Evolutionary conservation across 805 yeast species (phyloP), one percentile per base, ranked within the genome.

Genomic region (Candida tammaniensis): DNA sequence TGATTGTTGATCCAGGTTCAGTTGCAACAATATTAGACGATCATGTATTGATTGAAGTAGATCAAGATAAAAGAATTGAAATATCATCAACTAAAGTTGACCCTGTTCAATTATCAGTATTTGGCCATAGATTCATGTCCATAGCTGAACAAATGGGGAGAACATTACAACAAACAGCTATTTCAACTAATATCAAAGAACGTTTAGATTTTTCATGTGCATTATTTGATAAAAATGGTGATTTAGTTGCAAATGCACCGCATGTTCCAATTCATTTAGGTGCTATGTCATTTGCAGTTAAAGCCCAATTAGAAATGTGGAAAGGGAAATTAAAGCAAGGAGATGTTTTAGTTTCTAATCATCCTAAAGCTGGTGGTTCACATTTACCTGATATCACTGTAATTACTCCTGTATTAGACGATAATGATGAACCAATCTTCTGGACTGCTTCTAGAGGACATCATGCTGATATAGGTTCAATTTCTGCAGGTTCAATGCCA

Each of bases 391-490:
- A 64, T 61, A 87, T 89, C 44, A 89, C 97, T 0, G 94, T 89
- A 9, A 80, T 91, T 28, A 85, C 96, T 0, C 98, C 98, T 0
- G 88, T 89, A 1, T 67, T 76, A n/a, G 68, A 68, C 18, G 40
- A 47, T 14, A 41, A 49, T 17, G 68, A 63, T 15, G 73, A 67
- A 5, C 71, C 86, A 22, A 75, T 87, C 17, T 89, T 89, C 55
- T 89, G 86, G 69, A 88, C 86, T 10, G 98, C 97, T 0, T 82
- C 95, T 0, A 71, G 98, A 44, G 97, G 96, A 2, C 98, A 89
- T 60, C 98, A 91, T 61, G 89, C 96, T 5, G 98, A 89, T 58
- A 89, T 91, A 51, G 97, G 98, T 12, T 94, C 95, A 10, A 76
- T 82, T 38, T 61, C 86, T 22, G 95, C 97, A 1, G 97, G 97